Evolutionary conservation across 2,329 filamentous ascomycete genomes (phyloP).

Genomic region (Colletotrichum echinochloae): DNA sequence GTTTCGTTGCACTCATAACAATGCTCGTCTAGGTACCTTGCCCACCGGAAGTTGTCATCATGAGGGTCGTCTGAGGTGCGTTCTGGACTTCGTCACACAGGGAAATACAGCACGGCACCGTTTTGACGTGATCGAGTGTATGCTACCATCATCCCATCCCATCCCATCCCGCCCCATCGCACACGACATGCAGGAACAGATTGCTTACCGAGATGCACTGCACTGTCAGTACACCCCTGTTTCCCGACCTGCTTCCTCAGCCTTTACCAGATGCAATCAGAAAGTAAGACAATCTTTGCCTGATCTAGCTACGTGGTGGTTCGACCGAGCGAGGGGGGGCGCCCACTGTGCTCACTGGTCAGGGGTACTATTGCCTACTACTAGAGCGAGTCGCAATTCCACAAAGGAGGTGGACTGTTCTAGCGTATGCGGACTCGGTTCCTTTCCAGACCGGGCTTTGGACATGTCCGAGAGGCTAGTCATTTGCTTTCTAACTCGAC

Average conservation of each 20-base stretch:
- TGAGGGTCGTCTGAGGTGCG: too few relatives aligned
- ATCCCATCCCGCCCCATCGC: slow-evolving; percentile 20
- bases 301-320: not conserved
- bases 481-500: slow-evolving; percentile 16
- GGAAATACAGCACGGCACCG: not conserved
- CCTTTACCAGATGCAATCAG: slow-evolving; percentile 6
- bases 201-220: slow-evolving; percentile 5
- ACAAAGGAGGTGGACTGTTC: not conserved
- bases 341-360: slow-evolving; percentile 14
- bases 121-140: not conserved
- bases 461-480: slow-evolving; percentile 20
- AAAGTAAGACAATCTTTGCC: slow-evolving; percentile 11
- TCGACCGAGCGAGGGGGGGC: not conserved
- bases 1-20: not conserved
- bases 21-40: not conserved
- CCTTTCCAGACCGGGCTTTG: not conserved
- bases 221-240: not conserved
- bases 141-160: slow-evolving; percentile 19
- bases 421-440: not conserved
- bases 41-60: not conserved
- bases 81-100: not conserved
- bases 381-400: not conserved
- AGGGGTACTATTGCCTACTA: slow-evolving; percentile 22
- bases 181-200: not conserved
- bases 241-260: not conserved